Evolutionary conservation across 495 filamentous ascomycete species (phyloP).

Genomic region (Chaetomium fimeti): DNA sequence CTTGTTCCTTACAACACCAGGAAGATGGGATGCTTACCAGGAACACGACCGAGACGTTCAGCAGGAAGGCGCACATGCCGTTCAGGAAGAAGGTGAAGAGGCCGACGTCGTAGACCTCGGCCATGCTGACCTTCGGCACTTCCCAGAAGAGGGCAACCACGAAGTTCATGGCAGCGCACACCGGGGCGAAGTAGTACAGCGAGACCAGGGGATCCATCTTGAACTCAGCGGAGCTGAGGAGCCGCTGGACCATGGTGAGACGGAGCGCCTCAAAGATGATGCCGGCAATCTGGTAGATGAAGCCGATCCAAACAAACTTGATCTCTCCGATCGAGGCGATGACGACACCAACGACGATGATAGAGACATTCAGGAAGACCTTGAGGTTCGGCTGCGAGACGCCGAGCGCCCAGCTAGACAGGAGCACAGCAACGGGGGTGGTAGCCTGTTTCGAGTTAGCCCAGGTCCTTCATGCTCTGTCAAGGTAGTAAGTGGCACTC

Average conservation of each 20-base stretch:
- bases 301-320: conserved; percentile 81
- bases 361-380: conserved; percentile 77
- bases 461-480: neutral
- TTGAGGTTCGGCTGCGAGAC: conserved; percentile 74
- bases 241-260: conserved; percentile 85
- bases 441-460: conserved; percentile 62
- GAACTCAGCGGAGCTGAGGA: conserved; percentile 85
- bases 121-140: conserved; percentile 65
- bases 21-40: conserved; percentile 59
- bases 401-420: conserved; percentile 80
- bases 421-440: conserved; percentile 82
- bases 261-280: conserved; percentile 88
- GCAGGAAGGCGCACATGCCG: conserved; percentile 76
- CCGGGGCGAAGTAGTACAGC: conserved; percentile 92
- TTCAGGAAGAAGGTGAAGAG: conserved; percentile 73
- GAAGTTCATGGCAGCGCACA: conserved; percentile 88
- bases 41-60: conserved; percentile 94
- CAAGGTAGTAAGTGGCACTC: conserved; percentile 23
- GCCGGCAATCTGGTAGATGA: conserved; percentile 81
- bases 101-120: conserved; percentile 73
- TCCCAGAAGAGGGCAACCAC: conserved; percentile 76
- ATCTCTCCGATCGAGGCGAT: conserved; percentile 92
- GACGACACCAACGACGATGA: conserved; percentile 86
- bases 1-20: neutral
- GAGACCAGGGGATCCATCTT: conserved; percentile 98